Evolutionary conservation across 2,329 filamentous ascomycete species (phyloP).

Genomic region (Phialophora tarda): DNA sequence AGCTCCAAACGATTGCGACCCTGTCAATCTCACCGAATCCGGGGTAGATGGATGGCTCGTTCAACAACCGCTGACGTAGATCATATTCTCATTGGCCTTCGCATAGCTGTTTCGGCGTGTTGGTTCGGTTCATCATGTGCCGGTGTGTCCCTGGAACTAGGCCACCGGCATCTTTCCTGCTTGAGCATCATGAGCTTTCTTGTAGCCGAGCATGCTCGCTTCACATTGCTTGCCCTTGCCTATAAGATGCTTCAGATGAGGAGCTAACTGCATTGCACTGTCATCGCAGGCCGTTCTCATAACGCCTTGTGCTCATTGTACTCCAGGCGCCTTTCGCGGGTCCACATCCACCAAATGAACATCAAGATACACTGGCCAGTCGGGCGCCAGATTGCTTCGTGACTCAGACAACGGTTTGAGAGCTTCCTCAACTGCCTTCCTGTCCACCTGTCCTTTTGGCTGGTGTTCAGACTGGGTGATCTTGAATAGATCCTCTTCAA

Average conservation of each 20-base stretch:
- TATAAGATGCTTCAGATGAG: not conserved
- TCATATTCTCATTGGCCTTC: slow-evolving; percentile 11
- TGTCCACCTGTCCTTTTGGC: slow-evolving; percentile 51
- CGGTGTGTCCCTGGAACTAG: not conserved
- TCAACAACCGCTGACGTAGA: not conserved
- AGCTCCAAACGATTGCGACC: not conserved
- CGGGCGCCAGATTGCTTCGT: slow-evolving; percentile 49
- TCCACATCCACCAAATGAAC: slow-evolving; percentile 50
- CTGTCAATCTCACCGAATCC: slow-evolving; percentile 13
- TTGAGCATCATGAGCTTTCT: slow-evolving; percentile 6
- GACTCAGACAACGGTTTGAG: slow-evolving; percentile 35
- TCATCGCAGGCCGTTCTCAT: not conserved
- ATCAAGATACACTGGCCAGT: slow-evolving; percentile 52
- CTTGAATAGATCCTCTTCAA: slow-evolving; percentile 53
- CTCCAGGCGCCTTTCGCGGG: slow-evolving; percentile 30
- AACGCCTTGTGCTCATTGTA: not conserved
- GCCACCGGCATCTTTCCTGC: slow-evolving; percentile 31
- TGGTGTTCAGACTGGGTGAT: slow-evolving; percentile 49
- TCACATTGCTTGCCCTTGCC: not conserved
- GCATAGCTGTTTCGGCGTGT: not conserved
- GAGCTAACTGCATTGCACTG: not conserved
- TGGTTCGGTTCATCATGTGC: slow-evolving; percentile 11
- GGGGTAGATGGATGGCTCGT: slow-evolving; percentile 14
- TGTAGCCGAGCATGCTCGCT: not conserved
- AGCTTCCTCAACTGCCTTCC: slow-evolving; percentile 47